Percentiles rank a stretch among this genome's conserved stretches.
These are phyloP conservation scores for Aspergillus sp. DNA, from an alignment of 2,329 filamentous ascomycete genomes.

Conservation along the genomic window DNA sequence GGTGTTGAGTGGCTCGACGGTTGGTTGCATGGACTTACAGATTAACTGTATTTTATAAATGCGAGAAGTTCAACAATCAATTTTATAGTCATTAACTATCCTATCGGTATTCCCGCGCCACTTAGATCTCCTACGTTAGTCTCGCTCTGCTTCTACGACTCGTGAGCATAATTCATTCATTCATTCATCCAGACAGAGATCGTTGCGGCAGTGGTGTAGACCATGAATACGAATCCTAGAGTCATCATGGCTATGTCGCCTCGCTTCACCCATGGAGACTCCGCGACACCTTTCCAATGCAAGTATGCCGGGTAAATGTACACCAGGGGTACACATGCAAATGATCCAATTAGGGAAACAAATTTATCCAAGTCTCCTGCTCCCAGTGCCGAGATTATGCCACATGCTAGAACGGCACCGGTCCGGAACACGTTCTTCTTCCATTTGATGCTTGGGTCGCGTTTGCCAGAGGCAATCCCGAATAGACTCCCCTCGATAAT, in stretches of 20 bases:
- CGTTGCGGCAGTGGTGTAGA: conserved; percentile 69
- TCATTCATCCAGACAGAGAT: conserved; percentile 33
- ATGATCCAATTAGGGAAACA: conserved; percentile 88
- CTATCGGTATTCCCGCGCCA: neutral
- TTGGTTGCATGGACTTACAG: too few species aligned
- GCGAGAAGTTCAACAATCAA: too few species aligned
- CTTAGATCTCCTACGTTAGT: neutral
- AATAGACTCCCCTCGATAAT: conserved; percentile 92
- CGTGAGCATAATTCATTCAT: neutral
- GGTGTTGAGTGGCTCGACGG: too few species aligned
- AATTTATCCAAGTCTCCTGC: conserved; percentile 94
- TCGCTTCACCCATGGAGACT: conserved; percentile 54
- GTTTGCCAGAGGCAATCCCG: conserved; percentile 82
- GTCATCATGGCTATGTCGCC: conserved; percentile 64
- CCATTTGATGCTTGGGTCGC: conserved; percentile 97
- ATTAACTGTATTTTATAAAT: too few species aligned
- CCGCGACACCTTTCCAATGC: conserved; percentile 67
- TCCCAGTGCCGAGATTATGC: conserved; percentile 80
- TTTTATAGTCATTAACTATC: too few species aligned
- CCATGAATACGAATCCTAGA: conserved; percentile 65
- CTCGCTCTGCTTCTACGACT: neutral
- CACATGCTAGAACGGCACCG: conserved; percentile 81
- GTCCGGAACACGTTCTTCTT: conserved; percentile 96
- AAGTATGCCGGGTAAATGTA: conserved; percentile 87
- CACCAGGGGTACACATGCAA: conserved; percentile 92